Percentiles rank a stretch among this genome's conserved stretches.
These are phyloP conservation scores for Glutinoglossum americanum DNA, from an alignment of 495 filamentous ascomycete species.

Conservation along the genomic window DNA sequence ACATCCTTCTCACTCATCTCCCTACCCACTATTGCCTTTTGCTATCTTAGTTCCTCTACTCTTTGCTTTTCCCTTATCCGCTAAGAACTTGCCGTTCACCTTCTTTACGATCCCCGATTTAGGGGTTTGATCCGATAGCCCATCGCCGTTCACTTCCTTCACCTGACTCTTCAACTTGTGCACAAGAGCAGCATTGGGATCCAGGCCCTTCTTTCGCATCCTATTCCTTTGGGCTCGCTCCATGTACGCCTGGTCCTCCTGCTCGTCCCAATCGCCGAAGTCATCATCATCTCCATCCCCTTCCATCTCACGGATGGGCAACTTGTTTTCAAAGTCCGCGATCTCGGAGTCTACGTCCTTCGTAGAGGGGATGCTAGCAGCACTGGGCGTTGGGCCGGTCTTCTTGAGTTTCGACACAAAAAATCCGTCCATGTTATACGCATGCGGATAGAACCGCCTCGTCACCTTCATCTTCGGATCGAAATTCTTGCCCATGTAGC, in stretches of 20 bases:
- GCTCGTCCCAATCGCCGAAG: constrained; percentile 45
- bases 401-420: constrained; percentile 97
- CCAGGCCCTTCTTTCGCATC: constrained; percentile 41
- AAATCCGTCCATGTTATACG: constrained; percentile 96
- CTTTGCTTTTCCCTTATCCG: neutral
- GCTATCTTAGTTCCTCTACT: neutral
- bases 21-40: neutral
- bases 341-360: constrained; percentile 14
- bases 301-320: constrained; percentile 25
- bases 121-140: neutral
- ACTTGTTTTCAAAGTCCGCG: constrained; percentile 23
- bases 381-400: constrained; percentile 46
- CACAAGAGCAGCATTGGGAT: constrained; percentile 29
- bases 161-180: constrained; percentile 16
- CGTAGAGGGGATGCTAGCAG: constrained; percentile 14
- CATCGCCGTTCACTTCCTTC: neutral
- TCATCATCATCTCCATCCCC: constrained; percentile 17
- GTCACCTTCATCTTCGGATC: constrained; percentile 67
- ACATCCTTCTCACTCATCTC: neutral
- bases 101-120: neutral
- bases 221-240: constrained; percentile 33
- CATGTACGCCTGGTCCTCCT: constrained; percentile 36
- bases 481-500: constrained; percentile 75
- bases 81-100: neutral
- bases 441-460: constrained; percentile 78